Conservation (phyloP, 2,329 filamentous ascomycete genomes). For the Fusarium nanum region DNA sequence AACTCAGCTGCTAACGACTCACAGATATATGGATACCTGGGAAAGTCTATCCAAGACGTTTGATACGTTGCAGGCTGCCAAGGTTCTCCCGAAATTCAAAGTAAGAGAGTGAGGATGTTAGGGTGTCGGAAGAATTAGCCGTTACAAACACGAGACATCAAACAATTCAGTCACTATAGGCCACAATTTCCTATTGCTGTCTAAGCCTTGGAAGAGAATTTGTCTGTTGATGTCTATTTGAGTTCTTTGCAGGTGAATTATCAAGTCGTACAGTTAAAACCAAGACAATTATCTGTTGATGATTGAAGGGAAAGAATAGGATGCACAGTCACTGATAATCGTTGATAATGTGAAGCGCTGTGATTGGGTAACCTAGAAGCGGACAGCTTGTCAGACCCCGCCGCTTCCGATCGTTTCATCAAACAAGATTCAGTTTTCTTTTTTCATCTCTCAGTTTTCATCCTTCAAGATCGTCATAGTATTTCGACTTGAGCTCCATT, state of each 20-base stretch:
- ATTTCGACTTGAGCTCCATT: accelerated
- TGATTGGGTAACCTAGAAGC: neutral
- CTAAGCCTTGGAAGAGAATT: neutral
- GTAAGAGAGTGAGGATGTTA: neutral
- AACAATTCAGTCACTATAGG: neutral
- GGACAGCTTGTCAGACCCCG: neutral
- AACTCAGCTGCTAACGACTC: neutral
- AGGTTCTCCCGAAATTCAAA: neutral
- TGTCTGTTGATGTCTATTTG: neutral
- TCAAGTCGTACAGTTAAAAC: too few relatives aligned
- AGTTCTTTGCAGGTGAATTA: too few relatives aligned
- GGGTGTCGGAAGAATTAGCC: too few relatives aligned
- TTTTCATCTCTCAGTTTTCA: neutral
- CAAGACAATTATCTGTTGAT: neutral
- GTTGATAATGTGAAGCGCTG: neutral
- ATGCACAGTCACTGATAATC: neutral
- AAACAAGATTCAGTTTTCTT: neutral
- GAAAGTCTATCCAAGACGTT: neutral
- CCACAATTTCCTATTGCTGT: neutral
- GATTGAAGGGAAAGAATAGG: neutral
- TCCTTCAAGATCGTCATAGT: neutral
- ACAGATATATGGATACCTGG: conserved; percentile 8
- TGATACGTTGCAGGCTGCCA: neutral
- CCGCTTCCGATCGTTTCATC: neutral
- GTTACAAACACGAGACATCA: neutral